These are phyloP conservation scores for Periglandula ipomoeae DNA, from an alignment of 2,329 filamentous ascomycete genomes.

Conservation along the genomic window DNA sequence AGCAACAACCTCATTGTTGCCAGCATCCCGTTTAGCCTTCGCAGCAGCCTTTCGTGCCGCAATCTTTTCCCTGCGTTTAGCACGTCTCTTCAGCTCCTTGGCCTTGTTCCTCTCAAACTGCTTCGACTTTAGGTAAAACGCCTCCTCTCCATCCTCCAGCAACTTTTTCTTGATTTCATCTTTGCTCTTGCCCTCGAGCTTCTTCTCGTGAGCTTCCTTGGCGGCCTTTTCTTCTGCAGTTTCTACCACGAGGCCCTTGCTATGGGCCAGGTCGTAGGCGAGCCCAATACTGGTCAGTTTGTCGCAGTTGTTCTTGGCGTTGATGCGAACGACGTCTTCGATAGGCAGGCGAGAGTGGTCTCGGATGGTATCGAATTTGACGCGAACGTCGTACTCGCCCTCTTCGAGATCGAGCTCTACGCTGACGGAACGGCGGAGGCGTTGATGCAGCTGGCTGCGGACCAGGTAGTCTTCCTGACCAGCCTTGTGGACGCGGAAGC, in stretches of 20 bases:
- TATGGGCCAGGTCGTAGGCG: constrained; percentile 62
- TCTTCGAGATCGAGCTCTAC: constrained; percentile 67
- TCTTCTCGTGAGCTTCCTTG: constrained; percentile 34
- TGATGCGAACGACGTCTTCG: constrained; percentile 58
- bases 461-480: constrained; percentile 44
- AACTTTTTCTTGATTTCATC: constrained; percentile 29
- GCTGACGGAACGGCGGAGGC: constrained; percentile 66
- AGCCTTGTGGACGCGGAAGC: constrained; percentile 44
- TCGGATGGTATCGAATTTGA: constrained; percentile 65
- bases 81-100: constrained; percentile 53
- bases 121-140: constrained; percentile 27
- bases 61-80: constrained; percentile 73
- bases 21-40: constrained; percentile 12
- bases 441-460: constrained; percentile 41
- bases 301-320: constrained; percentile 54
- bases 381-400: constrained; percentile 65
- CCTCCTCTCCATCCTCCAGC: constrained; percentile 28
- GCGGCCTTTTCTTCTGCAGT: constrained; percentile 38
- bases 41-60: constrained; percentile 24
- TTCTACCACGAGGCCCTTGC: constrained; percentile 48
- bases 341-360: constrained; percentile 38
- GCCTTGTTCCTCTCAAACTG: constrained; percentile 24
- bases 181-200: constrained; percentile 30
- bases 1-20: constrained; percentile 1
- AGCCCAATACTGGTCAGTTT: constrained; percentile 65